Percentiles rank a stretch among this genome's conserved stretches.
phyloP scores from a whole-genome alignment of 345 rosid species.

The Carallia brachiata region DNA sequence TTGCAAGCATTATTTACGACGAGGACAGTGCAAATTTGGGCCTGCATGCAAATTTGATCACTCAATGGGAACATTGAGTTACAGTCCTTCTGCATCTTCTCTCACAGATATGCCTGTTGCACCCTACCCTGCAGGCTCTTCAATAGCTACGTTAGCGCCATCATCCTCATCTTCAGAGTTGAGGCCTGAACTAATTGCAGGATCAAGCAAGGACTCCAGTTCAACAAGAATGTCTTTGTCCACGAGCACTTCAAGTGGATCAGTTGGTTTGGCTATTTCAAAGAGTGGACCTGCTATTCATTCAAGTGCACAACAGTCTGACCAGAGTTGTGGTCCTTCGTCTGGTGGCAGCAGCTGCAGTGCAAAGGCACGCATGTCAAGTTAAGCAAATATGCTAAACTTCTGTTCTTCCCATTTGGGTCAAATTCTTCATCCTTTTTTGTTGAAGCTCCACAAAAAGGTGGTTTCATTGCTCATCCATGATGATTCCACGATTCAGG shows the following conservation, averaged over 20 bases:
- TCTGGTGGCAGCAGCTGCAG: slow-evolving; percentile 22
- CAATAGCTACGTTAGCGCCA: slow-evolving; percentile 60
- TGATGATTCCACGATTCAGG: slow-evolving; percentile 37
- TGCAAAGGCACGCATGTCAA: slow-evolving; percentile 25
- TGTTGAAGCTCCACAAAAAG: slow-evolving; percentile 31
- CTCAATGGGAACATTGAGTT: slow-evolving; percentile 54
- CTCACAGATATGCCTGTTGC: slow-evolving; percentile 69
- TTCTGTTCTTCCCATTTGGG: slow-evolving; percentile 21
- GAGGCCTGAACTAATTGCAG: slow-evolving; percentile 53
- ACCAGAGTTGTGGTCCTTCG: slow-evolving; percentile 45
- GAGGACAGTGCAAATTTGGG: slow-evolving; percentile 70
- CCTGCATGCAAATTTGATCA: slow-evolving; percentile 78
- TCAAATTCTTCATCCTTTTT: slow-evolving; percentile 36
- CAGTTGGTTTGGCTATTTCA: slow-evolving; percentile 37
- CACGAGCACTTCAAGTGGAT: slow-evolving; percentile 38
- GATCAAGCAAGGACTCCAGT: slow-evolving; percentile 48
- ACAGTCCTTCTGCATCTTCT: slow-evolving; percentile 83
- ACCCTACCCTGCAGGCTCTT: slow-evolving; percentile 68
- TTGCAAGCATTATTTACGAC: slow-evolving; percentile 59
- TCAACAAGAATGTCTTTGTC: slow-evolving; percentile 46
- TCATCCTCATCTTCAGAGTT: slow-evolving; percentile 65
- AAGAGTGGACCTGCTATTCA: slow-evolving; percentile 32
- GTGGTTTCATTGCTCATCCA: slow-evolving; percentile 35
- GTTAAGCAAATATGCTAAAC: slow-evolving; percentile 29
- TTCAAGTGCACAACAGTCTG: slow-evolving; percentile 38